A percentile compares a stretch with the other conserved stretches of the same genome.
phyloP scores from a whole-genome alignment of 1,284 basidiomycete genomes.

The Salmacisia buchloeana region DNA sequence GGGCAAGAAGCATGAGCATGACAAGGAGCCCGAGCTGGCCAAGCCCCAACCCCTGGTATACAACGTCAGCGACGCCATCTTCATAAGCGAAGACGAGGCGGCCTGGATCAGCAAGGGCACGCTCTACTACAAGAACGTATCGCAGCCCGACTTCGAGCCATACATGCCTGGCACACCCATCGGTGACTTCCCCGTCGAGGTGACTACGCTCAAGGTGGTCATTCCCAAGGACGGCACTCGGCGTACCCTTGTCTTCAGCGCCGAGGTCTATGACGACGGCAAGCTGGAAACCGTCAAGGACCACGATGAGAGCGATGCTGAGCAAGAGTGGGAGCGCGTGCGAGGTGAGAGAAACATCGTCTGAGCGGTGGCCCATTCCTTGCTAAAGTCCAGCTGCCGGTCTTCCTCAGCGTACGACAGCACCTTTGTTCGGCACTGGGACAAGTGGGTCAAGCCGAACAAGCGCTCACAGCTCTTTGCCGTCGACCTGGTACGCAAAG shows the following conservation, averaged over 20 bases:
- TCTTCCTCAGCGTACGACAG: conserved; percentile 18
- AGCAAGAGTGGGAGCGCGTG: conserved; percentile 18
- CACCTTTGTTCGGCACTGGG: conserved; percentile 30
- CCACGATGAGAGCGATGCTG: conserved; percentile 15
- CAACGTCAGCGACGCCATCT: conserved; percentile 3
- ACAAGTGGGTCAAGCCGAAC: conserved; percentile 23
- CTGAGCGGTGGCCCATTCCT: too few species aligned
- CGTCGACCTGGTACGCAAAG: conserved; percentile 14
- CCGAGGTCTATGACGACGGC: conserved; percentile 31
- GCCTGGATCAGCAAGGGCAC: conserved; percentile 3
- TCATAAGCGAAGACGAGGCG: neutral
- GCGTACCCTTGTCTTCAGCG: conserved; percentile 26
- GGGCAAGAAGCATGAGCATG: neutral
- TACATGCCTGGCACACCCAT: neutral
- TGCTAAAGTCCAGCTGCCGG: neutral
- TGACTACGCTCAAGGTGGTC: conserved; percentile 10
- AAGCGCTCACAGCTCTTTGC: conserved; percentile 29
- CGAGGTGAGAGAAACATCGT: conserved; percentile 9
- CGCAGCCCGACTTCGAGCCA: neutral
- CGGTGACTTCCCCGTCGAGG: conserved; percentile 12
- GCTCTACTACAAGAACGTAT: conserved; percentile 11
- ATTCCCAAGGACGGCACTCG: neutral
- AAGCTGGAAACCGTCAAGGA: conserved; percentile 18
- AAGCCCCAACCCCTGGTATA: neutral
- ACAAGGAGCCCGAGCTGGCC: neutral